Conservation (phyloP, 192 early-diverging fungal genomes). For the Coemansia sp. region DNA sequence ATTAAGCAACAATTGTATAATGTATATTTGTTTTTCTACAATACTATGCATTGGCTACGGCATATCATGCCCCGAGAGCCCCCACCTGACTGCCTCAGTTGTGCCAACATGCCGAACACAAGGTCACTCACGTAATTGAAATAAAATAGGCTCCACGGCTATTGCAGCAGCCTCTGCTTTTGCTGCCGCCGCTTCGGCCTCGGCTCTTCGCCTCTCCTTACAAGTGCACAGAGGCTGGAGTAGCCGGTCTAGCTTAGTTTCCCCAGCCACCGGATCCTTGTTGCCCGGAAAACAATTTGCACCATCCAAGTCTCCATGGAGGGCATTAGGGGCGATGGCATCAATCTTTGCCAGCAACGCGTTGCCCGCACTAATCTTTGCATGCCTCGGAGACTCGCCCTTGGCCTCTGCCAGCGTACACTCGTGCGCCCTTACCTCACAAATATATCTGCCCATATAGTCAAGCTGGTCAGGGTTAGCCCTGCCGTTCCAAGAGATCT, state of each 20-base stretch:
- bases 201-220: conserved; percentile 16
- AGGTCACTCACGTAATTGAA: background rate
- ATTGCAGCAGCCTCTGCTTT: conserved; percentile 1
- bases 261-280: background rate
- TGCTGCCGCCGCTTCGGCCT: conserved; percentile 19
- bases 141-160: background rate
- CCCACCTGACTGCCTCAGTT: background rate
- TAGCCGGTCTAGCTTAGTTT: conserved; percentile 30
- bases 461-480: conserved; percentile 39
- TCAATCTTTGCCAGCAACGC: conserved; percentile 34
- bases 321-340: conserved; percentile 41
- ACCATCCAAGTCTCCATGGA: conserved; percentile 35
- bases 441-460: conserved; percentile 32
- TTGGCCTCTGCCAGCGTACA: conserved; percentile 14
- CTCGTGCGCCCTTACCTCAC: conserved; percentile 34
- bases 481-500: conserved; percentile 27
- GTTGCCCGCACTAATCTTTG: conserved; percentile 36
- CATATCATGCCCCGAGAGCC: background rate
- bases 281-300: conserved; percentile 8
- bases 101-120: conserved; percentile 3
- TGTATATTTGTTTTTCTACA: background rate
- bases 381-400: conserved; percentile 50
- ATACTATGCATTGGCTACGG: background rate
- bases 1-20: no score
- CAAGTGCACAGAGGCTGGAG: conserved; percentile 51